Evolutionary conservation across 805 yeast species (phyloP).

Genomic region (Torulaspora franciscae): DNA sequence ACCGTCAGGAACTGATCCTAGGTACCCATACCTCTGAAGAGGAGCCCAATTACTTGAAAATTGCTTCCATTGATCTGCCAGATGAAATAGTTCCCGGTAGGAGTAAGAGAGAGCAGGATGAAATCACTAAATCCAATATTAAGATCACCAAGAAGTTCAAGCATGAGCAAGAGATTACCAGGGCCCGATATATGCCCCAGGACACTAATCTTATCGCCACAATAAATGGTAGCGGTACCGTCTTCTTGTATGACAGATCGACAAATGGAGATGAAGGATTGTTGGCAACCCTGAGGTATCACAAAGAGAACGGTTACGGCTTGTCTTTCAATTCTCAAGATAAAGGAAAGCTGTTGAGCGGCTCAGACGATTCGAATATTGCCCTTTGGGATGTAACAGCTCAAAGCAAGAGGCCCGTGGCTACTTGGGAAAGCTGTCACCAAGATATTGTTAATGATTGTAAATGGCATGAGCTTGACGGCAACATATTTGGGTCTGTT

Average conservation of each 20-base stretch:
- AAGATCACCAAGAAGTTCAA: conserved; percentile 56
- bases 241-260: conserved; percentile 46
- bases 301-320: conserved; percentile 69
- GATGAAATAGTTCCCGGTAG: conserved; percentile 33
- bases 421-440: conserved; percentile 38
- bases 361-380: conserved; percentile 61
- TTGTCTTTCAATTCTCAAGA: conserved; percentile 55
- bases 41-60: conserved; percentile 59
- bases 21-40: conserved; percentile 75
- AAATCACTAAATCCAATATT: conserved; percentile 42
- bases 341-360: conserved; percentile 50
- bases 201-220: conserved; percentile 53
- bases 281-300: conserved; percentile 43
- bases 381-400: conserved; percentile 53
- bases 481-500: conserved; percentile 59
- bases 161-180: conserved; percentile 62
- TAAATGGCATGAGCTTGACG: conserved; percentile 58
- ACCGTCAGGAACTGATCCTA: conserved; percentile 50
- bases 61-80: conserved; percentile 60
- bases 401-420: conserved; percentile 27
- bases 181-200: conserved; percentile 69
- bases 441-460: conserved; percentile 67
- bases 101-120: conserved; percentile 28
- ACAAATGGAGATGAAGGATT: conserved; percentile 29
- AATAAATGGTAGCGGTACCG: conserved; percentile 61